phyloP scores from a whole-genome alignment of 257 asterid species.

The Nicotiana tabacum region DNA sequence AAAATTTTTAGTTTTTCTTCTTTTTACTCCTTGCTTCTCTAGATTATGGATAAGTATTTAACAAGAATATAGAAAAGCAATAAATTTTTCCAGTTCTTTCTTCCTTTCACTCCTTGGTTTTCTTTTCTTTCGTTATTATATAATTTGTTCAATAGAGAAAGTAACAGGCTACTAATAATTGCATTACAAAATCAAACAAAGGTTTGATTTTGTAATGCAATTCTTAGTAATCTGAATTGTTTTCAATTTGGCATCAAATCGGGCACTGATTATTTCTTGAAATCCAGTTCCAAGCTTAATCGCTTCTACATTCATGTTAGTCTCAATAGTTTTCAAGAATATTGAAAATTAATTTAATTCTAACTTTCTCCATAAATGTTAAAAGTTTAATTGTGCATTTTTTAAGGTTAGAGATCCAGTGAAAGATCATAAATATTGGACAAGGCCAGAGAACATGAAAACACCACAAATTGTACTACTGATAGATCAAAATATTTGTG shows the following conservation, averaged over 20 bases:
- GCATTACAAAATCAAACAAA: too few relatives aligned
- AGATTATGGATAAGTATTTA: too few relatives aligned
- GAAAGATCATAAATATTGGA: slow-evolving; percentile 72
- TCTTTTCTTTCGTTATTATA: too few relatives aligned
- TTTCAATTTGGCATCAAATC: slow-evolving; percentile 16
- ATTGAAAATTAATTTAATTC: background rate
- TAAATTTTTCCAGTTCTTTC: too few relatives aligned
- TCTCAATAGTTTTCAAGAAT: too few relatives aligned
- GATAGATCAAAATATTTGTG: slow-evolving; percentile 49
- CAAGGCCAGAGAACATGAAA: slow-evolving; percentile 70
- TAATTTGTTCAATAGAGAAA: too few relatives aligned
- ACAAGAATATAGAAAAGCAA: too few relatives aligned
- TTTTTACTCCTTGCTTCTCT: too few relatives aligned
- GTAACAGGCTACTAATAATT: too few relatives aligned
- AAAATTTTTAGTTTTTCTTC: too few relatives aligned
- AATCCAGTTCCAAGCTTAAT: slow-evolving; percentile 43
- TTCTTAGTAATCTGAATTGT: slow-evolving; percentile 26
- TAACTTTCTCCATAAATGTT: background rate
- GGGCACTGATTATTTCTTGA: slow-evolving; percentile 68
- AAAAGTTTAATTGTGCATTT: background rate
- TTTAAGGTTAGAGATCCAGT: slow-evolving; percentile 73
- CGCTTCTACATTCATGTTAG: slow-evolving; percentile 50
- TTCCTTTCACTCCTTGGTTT: too few relatives aligned
- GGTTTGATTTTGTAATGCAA: too few relatives aligned
- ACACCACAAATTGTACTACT: slow-evolving; percentile 49